Conservation (phyloP, 371 early-diverging fungal species). For the Funneliformis caledonium region DNA sequence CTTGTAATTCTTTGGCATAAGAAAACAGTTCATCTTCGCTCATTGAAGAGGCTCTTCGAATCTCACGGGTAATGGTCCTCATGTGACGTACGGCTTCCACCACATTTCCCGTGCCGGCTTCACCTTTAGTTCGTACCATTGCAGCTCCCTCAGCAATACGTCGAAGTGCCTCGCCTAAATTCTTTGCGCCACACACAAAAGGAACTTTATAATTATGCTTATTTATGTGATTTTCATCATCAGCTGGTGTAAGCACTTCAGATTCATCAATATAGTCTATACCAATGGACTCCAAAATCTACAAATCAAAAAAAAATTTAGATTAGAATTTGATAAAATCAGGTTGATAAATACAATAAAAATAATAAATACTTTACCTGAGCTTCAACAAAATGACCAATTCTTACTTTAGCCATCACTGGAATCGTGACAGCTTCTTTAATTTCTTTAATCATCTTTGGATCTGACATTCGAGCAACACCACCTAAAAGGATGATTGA, state of each 20-base stretch:
- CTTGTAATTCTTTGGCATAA: conserved; percentile 94
- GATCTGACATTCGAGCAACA: conserved; percentile 98
- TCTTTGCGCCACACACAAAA: conserved; percentile 95
- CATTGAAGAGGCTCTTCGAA: conserved; percentile 77
- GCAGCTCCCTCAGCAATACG: conserved; percentile 97
- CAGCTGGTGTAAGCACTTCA: conserved; percentile 96
- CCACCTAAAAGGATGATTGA: conserved; percentile 66
- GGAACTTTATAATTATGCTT: conserved; percentile 93
- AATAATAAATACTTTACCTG: conserved; percentile 48
- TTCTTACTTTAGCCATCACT: conserved; percentile 98
- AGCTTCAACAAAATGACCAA: conserved; percentile 98
- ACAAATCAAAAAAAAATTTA: conserved; percentile 40
- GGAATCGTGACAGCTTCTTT: conserved; percentile 95
- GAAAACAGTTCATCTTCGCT: conserved; percentile 75
- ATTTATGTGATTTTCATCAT: conserved; percentile 91
- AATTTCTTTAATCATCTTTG: conserved; percentile 96
- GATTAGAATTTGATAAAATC: background rate
- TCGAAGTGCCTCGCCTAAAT: conserved; percentile 96
- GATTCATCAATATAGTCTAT: conserved; percentile 97
- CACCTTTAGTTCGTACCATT: conserved; percentile 98
- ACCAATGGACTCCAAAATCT: conserved; percentile 89
- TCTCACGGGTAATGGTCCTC: conserved; percentile 84
- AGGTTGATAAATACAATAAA: background rate
- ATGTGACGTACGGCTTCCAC: conserved; percentile 96
- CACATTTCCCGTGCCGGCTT: conserved; percentile 96